Percentiles rank a stretch among this genome's conserved stretches.
Evolutionary conservation across 2,329 filamentous ascomycete species (phyloP).

Genomic region (Coniochaeta hoffmannii): DNA sequence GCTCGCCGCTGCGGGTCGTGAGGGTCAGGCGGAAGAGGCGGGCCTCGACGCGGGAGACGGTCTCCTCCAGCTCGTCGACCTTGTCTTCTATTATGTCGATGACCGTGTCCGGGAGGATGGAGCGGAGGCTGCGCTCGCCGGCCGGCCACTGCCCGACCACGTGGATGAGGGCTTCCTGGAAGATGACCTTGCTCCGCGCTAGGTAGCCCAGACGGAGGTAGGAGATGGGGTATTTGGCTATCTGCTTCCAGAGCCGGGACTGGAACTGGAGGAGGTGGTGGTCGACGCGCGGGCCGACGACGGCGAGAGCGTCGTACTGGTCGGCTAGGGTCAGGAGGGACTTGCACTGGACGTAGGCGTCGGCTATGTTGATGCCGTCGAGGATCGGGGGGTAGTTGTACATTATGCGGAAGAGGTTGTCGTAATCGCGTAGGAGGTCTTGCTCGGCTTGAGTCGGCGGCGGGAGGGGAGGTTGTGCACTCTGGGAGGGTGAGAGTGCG

Average conservation of each 20-base stretch:
- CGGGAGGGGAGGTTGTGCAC: slow-evolving; percentile 18
- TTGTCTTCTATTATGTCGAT: slow-evolving; percentile 92
- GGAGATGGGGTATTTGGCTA: slow-evolving; percentile 89
- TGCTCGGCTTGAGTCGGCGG: slow-evolving; percentile 54
- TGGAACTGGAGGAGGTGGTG: slow-evolving; percentile 92
- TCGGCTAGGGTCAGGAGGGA: slow-evolving; percentile 82
- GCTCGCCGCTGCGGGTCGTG: slow-evolving; percentile 71
- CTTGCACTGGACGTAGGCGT: slow-evolving; percentile 91
- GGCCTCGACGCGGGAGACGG: slow-evolving; percentile 70
- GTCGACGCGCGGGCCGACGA: slow-evolving; percentile 84
- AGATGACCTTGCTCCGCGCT: slow-evolving; percentile 74
- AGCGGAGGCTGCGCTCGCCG: slow-evolving; percentile 68
- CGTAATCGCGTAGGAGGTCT: slow-evolving; percentile 83
- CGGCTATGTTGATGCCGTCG: slow-evolving; percentile 81
- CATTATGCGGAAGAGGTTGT: slow-evolving; percentile 91
- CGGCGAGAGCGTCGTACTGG: slow-evolving; percentile 83
- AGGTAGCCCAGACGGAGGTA: slow-evolving; percentile 88
- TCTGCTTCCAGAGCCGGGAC: slow-evolving; percentile 86
- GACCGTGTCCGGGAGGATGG: slow-evolving; percentile 65
- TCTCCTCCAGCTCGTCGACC: slow-evolving; percentile 82
- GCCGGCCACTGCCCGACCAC: slow-evolving; percentile 91
- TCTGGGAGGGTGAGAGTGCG: slow-evolving; percentile 42
- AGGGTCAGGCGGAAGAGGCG: slow-evolving; percentile 76
- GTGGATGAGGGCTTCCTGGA: slow-evolving; percentile 82
- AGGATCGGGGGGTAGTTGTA: slow-evolving; percentile 85